Evolutionary conservation across 2,329 filamentous ascomycete species (phyloP), one percentile per base, ranked within the genome.

Genomic region (Cyanodermella asteris): DNA sequence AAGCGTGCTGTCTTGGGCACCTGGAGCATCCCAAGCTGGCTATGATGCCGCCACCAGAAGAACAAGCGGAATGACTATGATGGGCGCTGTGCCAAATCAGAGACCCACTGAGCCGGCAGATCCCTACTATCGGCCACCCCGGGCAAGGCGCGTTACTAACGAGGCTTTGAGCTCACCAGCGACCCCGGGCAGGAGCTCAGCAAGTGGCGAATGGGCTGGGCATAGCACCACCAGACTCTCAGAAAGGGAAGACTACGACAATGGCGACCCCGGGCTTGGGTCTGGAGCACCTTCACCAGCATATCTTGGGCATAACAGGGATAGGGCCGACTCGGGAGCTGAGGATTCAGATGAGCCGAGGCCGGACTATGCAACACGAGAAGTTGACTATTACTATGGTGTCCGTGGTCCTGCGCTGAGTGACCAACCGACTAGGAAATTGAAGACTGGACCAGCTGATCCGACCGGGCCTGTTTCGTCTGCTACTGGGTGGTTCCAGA

Each of bases 371-470:
- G 73, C 82, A 2, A 87, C 84, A 1, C 72, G 87, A 28, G 87
- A 97, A 47, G 80, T 90, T 1, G 87, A 97, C 45, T 91, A 91
- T 40, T 94, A 94, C 49, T 94, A 97, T 40, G 76, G 81, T 7
- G 75, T 91, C 11, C 69, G 87, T 17, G 87, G 87, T 0, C 78
- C 81, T 12, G 80, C 84, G 1, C 53, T 94, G 8, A 82, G 80
- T 2, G 76, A 80, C 31, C 69, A 69, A 3, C 74, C 75, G 0
- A 80, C 76, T 12, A 64, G 87, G 24, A 84, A 77, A 43, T 57
- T 93, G 25, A 84, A 87, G 39, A 97, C 87, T 4, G 87, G 87
- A 0, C 87, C 87, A 3, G 81, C 82, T 6, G 84, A 97, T 51
- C 87, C 87, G 1, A 91, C 82, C 18, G 78, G 82, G 1, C 80